These are phyloP conservation scores for Gastrodia elata DNA, from an alignment of 106 monocot genomes.

Conservation along the genomic window DNA sequence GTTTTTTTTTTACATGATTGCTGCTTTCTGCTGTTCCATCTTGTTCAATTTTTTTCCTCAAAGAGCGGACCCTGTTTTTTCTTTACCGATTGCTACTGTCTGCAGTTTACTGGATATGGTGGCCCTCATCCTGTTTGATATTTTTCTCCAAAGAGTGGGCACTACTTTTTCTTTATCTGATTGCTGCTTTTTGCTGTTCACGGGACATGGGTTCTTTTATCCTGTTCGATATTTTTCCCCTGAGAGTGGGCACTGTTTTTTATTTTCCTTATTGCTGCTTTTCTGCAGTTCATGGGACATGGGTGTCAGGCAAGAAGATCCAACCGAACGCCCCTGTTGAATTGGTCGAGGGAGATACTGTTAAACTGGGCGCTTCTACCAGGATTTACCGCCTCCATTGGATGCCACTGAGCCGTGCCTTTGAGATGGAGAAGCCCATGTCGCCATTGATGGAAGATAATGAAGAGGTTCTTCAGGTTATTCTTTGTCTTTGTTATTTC, in stretches of 20 bases:
- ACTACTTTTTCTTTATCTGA: neutral
- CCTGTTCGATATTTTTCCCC: too few relatives aligned
- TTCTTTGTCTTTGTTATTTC: neutral
- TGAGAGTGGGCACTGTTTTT: neutral
- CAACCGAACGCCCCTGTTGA: conserved; percentile 24
- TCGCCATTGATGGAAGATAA: conserved; percentile 29
- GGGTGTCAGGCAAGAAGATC: conserved; percentile 49
- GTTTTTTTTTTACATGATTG: neutral
- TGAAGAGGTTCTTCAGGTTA: conserved; percentile 27
- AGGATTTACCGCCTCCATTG: conserved; percentile 48
- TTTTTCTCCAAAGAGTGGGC: neutral
- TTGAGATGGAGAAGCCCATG: conserved; percentile 30
- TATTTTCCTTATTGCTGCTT: neutral
- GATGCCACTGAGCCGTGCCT: conserved; percentile 20
- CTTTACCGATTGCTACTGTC: neutral
- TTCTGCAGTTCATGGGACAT: conserved; percentile 58
- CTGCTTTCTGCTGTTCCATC: neutral
- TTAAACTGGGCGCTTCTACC: conserved; percentile 51
- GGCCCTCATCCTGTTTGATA: too few relatives aligned
- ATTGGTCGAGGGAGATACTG: conserved; percentile 37
- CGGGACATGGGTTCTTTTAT: conserved; percentile 67
- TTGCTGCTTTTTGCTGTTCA: conserved; percentile 30
- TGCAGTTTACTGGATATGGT: conserved; percentile 64
- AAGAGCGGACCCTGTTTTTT: neutral
- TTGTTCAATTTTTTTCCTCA: neutral